Evolutionary conservation across 768 basidiomycete genomes (phyloP), one percentile per base, ranked within the genome.

Genomic region (Suillus placidus): DNA sequence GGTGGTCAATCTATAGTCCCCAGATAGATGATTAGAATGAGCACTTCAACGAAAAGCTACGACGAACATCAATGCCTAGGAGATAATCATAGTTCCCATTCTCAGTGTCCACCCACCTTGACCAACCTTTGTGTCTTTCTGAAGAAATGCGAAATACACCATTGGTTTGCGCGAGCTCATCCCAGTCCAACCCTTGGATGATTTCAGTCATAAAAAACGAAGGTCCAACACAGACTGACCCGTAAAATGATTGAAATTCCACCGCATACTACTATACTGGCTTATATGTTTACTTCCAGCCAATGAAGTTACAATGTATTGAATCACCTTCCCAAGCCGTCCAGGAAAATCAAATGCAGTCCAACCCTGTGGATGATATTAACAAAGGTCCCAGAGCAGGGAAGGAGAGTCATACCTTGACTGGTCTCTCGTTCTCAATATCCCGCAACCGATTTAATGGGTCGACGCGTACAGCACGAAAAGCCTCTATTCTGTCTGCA

Each of bases 21-120:
- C 71, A 34, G 52, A 63, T 61, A 58, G 60, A 65, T 66, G 62
- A 66, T 55, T n/a, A 47, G 42, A 13, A 56, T 18, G 54, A 7
- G 18, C 49, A 37, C 37, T 51, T 54, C 23, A 6, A 47, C 16
- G 55, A 43, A 32, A 26, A 49, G 37, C 47, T 55, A 26, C 40
- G 58, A 79, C 84, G 68, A 66, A 92, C 92, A 77, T 93, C 88
- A 32, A 82, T 73, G 38, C 93, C 93, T 16, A 94, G 86, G 10
- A 94, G 81, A 74, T 89, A 94, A 70, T 94, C 93, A 73, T 92
- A 94, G 74, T 95, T 94, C 67, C 92, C 94, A n/a, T 90, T 84
- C 74, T 97, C 94, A 1, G 79, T 80, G 73, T 94, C 93, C 9
- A 97, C 95, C 68, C 84, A 81, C 14, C 77, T 80, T 6, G 94